Evolutionary conservation across 768 basidiomycete genomes (phyloP).

Genomic region (Tylopilus subfusipes): DNA sequence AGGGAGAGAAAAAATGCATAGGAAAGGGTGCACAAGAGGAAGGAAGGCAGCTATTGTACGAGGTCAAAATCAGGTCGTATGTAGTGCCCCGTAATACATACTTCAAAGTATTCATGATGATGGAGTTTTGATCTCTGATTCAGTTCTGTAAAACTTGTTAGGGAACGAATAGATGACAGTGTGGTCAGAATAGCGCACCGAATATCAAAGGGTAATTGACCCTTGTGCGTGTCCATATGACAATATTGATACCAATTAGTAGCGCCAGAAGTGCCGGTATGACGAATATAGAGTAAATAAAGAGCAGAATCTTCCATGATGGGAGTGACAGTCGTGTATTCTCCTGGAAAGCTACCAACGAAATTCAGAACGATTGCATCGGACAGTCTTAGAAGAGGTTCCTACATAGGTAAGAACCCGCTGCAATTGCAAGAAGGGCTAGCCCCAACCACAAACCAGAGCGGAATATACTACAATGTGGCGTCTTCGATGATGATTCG

Average conservation of each 20-base stretch:
- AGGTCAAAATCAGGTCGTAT: not conserved
- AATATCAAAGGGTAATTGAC: conserved; percentile 95
- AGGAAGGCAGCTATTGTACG: conserved; percentile 61
- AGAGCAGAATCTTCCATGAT: conserved; percentile 71
- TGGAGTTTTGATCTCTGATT: conserved; percentile 70
- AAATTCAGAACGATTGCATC: not conserved
- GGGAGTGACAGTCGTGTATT: conserved; percentile 54
- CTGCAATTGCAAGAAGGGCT: conserved; percentile 61
- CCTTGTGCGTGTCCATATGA: conserved; percentile 68
- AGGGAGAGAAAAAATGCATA: conserved; percentile 88
- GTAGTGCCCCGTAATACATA: conserved; percentile 25
- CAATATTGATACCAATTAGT: conserved; percentile 76
- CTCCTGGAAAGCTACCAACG: conserved; percentile 48
- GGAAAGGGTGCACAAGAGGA: conserved; percentile 67
- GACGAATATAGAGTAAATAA: conserved; percentile 71
- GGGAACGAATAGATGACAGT: not conserved
- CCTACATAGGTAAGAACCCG: conserved; percentile 60
- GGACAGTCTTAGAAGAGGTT: not conserved
- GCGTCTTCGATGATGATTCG: conserved; percentile 46
- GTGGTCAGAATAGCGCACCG: conserved; percentile 40
- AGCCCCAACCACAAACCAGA: conserved; percentile 72
- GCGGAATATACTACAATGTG: conserved; percentile 70
- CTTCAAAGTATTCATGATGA: conserved; percentile 73
- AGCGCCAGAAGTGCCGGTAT: conserved; percentile 74
- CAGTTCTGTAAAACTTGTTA: conserved; percentile 46